Percentiles rank a stretch among this genome's conserved stretches.
Conservation (phyloP, 2,329 filamentous ascomycete genomes). For the Diaporthe australafricana region DNA sequence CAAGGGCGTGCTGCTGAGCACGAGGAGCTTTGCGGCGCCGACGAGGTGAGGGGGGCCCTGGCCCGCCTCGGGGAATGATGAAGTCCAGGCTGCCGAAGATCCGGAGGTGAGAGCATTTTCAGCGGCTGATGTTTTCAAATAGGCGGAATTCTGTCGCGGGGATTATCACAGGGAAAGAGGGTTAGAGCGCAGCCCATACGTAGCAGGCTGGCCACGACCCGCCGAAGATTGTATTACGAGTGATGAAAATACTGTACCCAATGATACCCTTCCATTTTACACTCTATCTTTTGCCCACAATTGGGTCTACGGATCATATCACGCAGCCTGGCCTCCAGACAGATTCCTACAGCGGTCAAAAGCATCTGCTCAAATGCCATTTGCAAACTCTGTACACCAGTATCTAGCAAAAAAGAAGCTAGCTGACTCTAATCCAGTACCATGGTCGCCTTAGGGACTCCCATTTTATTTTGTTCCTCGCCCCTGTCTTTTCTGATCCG, state of each 20-base stretch:
- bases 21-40: slow-evolving; percentile 76
- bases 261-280: slow-evolving; percentile 15
- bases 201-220: not conserved
- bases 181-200: not conserved
- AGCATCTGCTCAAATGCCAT: not conserved
- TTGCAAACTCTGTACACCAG: not conserved
- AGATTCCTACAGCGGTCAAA: not conserved
- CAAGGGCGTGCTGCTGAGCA: slow-evolving; percentile 82
- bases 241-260: slow-evolving; percentile 8
- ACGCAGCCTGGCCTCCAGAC: not conserved
- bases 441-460: not conserved
- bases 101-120: no score
- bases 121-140: no score
- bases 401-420: not conserved
- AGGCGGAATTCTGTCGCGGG: not conserved
- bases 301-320: not conserved
- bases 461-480: not conserved
- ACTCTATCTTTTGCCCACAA: not conserved
- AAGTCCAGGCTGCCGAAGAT: no score
- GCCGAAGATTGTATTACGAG: slow-evolving; percentile 7
- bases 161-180: not conserved
- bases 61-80: not conserved
- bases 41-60: slow-evolving; percentile 41
- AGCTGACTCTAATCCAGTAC: not conserved
- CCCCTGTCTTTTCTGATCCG: not conserved